Conservation (phyloP, 805 yeast species). For the Metschnikowia cubensis region DNA sequence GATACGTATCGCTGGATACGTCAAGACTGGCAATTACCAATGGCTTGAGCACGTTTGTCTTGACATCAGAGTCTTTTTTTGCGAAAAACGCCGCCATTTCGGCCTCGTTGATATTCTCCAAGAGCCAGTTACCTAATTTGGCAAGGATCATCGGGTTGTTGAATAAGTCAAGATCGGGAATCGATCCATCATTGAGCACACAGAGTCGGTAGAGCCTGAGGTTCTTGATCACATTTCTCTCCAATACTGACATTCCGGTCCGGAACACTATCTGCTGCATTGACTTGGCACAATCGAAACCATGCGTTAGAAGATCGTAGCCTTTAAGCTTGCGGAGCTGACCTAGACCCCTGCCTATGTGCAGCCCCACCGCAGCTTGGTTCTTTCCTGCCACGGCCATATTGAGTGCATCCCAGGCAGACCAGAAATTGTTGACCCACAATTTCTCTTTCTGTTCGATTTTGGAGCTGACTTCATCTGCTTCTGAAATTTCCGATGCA, state of each 20-base stretch:
- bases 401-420: slow-evolving; percentile 52
- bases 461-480: slow-evolving; percentile 22
- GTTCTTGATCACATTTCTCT: slow-evolving; percentile 74
- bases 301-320: slow-evolving; percentile 56
- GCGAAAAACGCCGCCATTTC: slow-evolving; percentile 38
- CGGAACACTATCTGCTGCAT: slow-evolving; percentile 80
- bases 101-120: slow-evolving; percentile 83
- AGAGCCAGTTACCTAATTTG: slow-evolving; percentile 84
- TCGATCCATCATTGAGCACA: slow-evolving; percentile 72
- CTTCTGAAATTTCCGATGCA: slow-evolving; percentile 16
- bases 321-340: slow-evolving; percentile 34
- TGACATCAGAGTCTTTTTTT: slow-evolving; percentile 27
- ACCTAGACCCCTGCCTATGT: slow-evolving; percentile 11
- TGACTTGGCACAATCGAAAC: slow-evolving; percentile 77
- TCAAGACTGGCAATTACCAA: slow-evolving; percentile 83
- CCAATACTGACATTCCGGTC: slow-evolving; percentile 87
- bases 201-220: slow-evolving; percentile 79
- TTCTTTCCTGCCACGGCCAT: slow-evolving; percentile 22
- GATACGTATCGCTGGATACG: slow-evolving; percentile 65
- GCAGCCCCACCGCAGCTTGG: slow-evolving; percentile 15
- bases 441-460: slow-evolving; percentile 48
- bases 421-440: slow-evolving; percentile 74
- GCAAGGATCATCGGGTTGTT: slow-evolving; percentile 82
- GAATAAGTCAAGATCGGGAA: slow-evolving; percentile 74
- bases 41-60: slow-evolving; percentile 51